Base-by-base conservation (phyloP, 2,329 filamentous ascomycete species). In the Rhynchosporium graminicola region DNA sequence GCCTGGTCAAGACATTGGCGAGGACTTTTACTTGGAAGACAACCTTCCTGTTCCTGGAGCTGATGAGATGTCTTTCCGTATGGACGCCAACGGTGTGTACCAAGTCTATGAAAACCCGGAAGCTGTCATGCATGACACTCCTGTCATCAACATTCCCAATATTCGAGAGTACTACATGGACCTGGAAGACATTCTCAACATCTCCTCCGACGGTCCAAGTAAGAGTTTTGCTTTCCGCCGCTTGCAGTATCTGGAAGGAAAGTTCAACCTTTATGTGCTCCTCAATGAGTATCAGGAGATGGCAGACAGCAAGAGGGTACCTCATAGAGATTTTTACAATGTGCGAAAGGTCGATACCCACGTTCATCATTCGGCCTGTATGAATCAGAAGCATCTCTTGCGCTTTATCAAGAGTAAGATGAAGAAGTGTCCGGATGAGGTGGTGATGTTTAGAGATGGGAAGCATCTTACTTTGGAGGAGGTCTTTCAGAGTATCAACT, bases 361-460 rank as follows among this genome's bases (percentile, higher is more conserved):
- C 82, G 95, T 99, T 70, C 95, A 99, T 75, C 95, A 99, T 76
- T 99, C 95, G 15, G 95, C 95, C 29, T 99, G 95, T 76, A 99
- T 99, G 95, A 99, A 99, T 74, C 95, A 99, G 77, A 99, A 99
- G 78, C 95, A 99, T 82, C 79, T 99, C 62, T 80, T 99, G 64
- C 91, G 95, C 60, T 99, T 99, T 77, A 99, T 99, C 80, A 99
- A 99, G 78, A 97, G 92, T 78, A 99, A 99, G 79, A 97, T 99
- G 92, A 98, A 97, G 83, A 99, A 97, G 77, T 95, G 86, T 20
- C 92, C 93, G 0, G 91, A 98, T 72, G 95, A 99, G 78, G 87
- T 95, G 38, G 95, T 99, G 6, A 83, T 99, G 50, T 96, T 87
- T 76, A 86, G 95, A 73, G 95, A 99, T 75, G 94, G 90, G 63